Evolutionary conservation across 2,329 filamentous ascomycete species (phyloP), one percentile per base, ranked within the genome.

Genomic region (Scolecobasidium constrictum): DNA sequence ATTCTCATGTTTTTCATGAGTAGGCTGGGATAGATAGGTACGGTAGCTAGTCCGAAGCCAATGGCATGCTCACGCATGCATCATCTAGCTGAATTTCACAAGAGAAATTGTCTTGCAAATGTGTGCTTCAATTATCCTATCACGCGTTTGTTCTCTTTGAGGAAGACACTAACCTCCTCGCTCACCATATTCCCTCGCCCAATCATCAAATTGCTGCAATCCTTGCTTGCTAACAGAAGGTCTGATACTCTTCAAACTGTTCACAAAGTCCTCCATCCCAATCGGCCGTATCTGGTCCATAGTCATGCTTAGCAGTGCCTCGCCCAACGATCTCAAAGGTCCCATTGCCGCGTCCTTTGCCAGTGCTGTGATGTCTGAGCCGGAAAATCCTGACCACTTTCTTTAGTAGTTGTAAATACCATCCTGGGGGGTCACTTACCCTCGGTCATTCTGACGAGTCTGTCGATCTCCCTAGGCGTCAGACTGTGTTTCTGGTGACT

Each of bases 321-420:
- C 92, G 19, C 92, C 92, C 2, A 96, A 69, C 42, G 86, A 90
- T 22, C 92, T 77, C 11, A 98, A 68, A 1, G 92, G 92, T 0
- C 92, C 90, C 92, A 98, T 98, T 3, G 92, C 92, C 6, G 92
- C 92, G 58, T 98, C 92, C 63, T 98, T 98, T 5, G 92, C 92
- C 6, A 98, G 69, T 1, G 92, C 88, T 17, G 92, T 96, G 50
- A 98, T 94, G 56, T 98, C 92, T 2, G 87, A 94, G 35, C 92
- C 92, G 6, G 87, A 95, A 64, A 94, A 98, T n/a, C 87, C 88
- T 95, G 50, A 16, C 21, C n/a, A 35, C 20, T 6, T n/a, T n/a
- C n/a, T n/a, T n/a, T n/a, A n/a, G n/a, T n/a, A n/a, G n/a, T n/a
- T n/a, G n/a, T n/a, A n/a, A n/a, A n/a, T n/a, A n/a, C n/a, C n/a